Evolutionary conservation across 768 basidiomycete genomes (phyloP), one percentile per base, ranked within the genome.

Genomic region (Pleurotus tuber-regium): DNA sequence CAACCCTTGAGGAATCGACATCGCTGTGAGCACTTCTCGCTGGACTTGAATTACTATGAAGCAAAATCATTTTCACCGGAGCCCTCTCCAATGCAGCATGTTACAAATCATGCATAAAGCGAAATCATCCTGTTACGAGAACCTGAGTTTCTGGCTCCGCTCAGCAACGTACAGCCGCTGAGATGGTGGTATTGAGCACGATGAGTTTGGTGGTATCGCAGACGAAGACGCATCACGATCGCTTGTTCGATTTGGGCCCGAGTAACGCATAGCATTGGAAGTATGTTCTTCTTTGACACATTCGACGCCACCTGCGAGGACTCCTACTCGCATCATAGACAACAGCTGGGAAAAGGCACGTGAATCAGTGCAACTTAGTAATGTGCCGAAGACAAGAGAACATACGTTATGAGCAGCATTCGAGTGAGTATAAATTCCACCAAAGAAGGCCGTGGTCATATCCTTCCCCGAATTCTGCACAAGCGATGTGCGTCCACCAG

Each of bases 371-470:
- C 35, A 5, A 4, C n/a, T n/a, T n/a, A n/a, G n/a, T 28, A 39
- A 47, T 31, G 35, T 25, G 16, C 18, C 52, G 23, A 42, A 41
- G 44, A 9, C 31, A 2, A 42, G 59, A 19, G 21, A 18, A 69
- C 81, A 54, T 62, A 84, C 84, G 56, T 88, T 89, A 64, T 87
- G 85, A 9, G 90, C 90, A 4, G 88, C 89, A 64, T 89, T 87
- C 6, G 87, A 89, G 62, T 93, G 90, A 23, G 82, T 77, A 65
- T 92, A 90, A 1, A 87, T 72, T 19, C 92, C 92, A 3, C 93
- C 93, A 63, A 86, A 89, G 73, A 95, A 95, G 2, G 88, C 78
- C 1, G 86, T 77, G 0, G 92, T 92, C 63, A 88, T 84, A 56
- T 95, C 92, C 61, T 83, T 86, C n/a, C 92, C 92, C 12, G 84